Evolutionary conservation across 495 filamentous ascomycete genomes (phyloP).

Genomic region (Daldinia grandis): DNA sequence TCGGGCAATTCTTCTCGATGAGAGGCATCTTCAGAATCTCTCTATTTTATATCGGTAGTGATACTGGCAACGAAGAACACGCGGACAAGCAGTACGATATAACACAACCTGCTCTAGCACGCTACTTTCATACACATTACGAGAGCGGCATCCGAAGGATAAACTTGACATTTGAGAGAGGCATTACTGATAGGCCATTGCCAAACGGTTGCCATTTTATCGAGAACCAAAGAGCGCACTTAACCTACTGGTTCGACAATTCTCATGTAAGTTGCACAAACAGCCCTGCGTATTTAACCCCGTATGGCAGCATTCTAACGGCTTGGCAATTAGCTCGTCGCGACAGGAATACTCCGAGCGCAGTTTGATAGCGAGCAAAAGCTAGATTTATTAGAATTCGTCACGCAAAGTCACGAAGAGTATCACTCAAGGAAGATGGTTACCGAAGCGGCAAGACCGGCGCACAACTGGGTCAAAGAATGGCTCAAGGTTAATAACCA

Average conservation of each 20-base stretch:
- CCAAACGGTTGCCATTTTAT: constrained; percentile 70
- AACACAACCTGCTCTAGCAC: constrained; percentile 73
- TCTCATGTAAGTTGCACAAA: constrained; percentile 65
- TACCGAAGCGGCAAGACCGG: constrained; percentile 61
- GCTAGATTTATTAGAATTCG: constrained; percentile 75
- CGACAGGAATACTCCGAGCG: constrained; percentile 67
- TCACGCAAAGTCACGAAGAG: constrained; percentile 70
- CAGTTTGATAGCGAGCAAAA: constrained; percentile 74
- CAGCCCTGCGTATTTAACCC: neutral
- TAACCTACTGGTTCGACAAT: constrained; percentile 77
- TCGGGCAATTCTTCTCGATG: constrained; percentile 77
- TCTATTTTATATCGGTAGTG: constrained; percentile 53
- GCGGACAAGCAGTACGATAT: constrained; percentile 80
- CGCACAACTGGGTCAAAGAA: constrained; percentile 64
- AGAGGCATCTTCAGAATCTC: constrained; percentile 73
- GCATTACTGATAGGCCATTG: constrained; percentile 62
- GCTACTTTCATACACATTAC: constrained; percentile 84
- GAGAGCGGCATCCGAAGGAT: constrained; percentile 82
- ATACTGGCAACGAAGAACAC: constrained; percentile 48
- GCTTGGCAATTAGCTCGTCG: constrained; percentile 62
- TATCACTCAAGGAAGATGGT: constrained; percentile 68
- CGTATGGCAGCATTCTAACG: constrained; percentile 33
- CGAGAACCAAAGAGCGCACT: constrained; percentile 67
- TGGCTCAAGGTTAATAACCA: constrained; percentile 61
- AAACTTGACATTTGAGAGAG: constrained; percentile 74